These are phyloP conservation scores for Phytophthora vignae DNA, from an alignment of 352 stramenopile genomes.

Conservation along the genomic window DNA sequence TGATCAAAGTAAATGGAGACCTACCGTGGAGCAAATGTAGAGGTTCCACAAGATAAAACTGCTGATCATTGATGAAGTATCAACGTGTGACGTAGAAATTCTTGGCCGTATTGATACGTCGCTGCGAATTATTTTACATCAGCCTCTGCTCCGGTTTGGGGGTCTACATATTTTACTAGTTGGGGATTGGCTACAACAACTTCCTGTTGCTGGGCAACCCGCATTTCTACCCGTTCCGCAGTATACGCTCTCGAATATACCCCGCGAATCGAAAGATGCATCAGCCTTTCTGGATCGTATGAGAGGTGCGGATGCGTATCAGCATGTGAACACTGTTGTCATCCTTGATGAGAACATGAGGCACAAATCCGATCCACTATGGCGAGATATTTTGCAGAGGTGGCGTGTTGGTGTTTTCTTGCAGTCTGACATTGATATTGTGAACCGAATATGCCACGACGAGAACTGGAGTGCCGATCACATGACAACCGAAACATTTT, in stretches of 20 bases:
- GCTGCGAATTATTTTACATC: neutral
- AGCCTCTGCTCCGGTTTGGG: neutral
- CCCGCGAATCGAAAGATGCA: neutral
- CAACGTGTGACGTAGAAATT: neutral
- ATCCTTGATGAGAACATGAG: conserved; percentile 7
- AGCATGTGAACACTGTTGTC: neutral
- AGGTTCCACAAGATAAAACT: neutral
- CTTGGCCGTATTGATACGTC: conserved; percentile 1
- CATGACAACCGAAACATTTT: neutral
- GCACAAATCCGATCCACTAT: neutral
- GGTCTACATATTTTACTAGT: conserved; percentile 5
- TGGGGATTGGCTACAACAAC: conserved; percentile 10
- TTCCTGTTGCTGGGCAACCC: conserved; percentile 2
- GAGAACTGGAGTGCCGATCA: conserved; percentile 1
- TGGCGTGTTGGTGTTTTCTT: neutral
- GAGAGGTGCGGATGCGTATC: neutral
- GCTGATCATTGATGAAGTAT: conserved; percentile 8
- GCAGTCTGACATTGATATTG: conserved; percentile 2
- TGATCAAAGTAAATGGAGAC: conserved; percentile 4
- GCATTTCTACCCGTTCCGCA: neutral
- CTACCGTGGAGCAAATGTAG: neutral
- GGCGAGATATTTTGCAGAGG: conserved; percentile 1
- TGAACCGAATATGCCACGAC: neutral
- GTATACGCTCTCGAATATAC: neutral
- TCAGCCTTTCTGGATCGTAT: conserved; percentile 5